phyloP scores from a whole-genome alignment of 768 basidiomycete species.

The Macrolepiota dolichaula region DNA sequence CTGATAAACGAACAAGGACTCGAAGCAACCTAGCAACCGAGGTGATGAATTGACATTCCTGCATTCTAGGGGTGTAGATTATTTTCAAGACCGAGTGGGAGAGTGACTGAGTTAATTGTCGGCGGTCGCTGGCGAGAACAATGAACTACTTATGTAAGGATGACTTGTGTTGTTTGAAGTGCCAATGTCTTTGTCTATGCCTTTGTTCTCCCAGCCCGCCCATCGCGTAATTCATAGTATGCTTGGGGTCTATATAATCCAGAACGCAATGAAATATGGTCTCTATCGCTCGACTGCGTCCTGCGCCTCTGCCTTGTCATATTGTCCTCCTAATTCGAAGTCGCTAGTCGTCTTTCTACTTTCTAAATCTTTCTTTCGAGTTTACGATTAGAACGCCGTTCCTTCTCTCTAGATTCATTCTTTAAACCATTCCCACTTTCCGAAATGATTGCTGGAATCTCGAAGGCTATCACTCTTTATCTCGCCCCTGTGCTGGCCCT shows the following conservation, averaged over 20 bases:
- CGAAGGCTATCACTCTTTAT: slow-evolving; percentile 65
- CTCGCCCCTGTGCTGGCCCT: slow-evolving; percentile 65
- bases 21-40: neutral
- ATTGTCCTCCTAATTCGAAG: neutral
- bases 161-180: neutral
- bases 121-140: neutral
- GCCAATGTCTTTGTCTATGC: no score
- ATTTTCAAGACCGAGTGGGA: neutral
- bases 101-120: neutral
- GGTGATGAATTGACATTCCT: neutral
- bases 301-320: neutral
- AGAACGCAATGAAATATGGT: neutral
- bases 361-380: neutral
- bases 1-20: neutral
- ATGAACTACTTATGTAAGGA: neutral
- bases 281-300: neutral
- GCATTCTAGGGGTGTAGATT: neutral
- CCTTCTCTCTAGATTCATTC: neutral
- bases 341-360: slow-evolving; percentile 25
- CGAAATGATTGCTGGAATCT: slow-evolving; percentile 68
- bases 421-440: neutral
- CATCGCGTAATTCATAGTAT: neutral
- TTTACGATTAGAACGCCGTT: neutral
- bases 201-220: neutral
- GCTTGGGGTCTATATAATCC: neutral